A percentile compares a stretch with the other conserved stretches of the same genome.
Conservation (phyloP, 2,329 filamentous ascomycete genomes). For the Talaromyces sp. region DNA sequence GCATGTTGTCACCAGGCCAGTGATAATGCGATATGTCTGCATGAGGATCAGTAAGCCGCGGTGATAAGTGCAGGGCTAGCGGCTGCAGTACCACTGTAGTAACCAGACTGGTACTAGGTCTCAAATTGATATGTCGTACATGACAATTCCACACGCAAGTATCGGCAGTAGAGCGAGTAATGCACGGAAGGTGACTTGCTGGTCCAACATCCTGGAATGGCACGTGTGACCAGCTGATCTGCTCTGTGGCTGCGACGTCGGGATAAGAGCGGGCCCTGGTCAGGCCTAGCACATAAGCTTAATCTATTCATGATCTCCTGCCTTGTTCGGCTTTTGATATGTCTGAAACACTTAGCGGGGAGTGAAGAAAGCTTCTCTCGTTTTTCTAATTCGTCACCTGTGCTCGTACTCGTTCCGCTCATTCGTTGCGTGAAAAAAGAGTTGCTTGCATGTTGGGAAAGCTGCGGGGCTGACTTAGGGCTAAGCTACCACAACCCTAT, state of each 20-base stretch:
- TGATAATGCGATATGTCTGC: constrained; percentile 6
- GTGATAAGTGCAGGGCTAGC: background rate
- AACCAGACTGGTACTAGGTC: background rate
- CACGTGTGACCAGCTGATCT: constrained; percentile 11
- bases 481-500: background rate
- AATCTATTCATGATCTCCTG: background rate
- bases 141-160: too few species aligned
- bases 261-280: background rate
- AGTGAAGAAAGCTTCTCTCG: background rate
- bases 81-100: background rate
- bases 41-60: constrained; percentile 8
- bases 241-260: constrained; percentile 1
- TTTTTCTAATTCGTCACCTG: background rate
- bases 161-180: background rate
- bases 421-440: background rate
- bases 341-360: too few species aligned
- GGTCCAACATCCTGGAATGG: background rate
- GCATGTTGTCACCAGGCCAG: background rate
- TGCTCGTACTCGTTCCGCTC: background rate
- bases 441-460: background rate
- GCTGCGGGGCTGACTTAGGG: background rate
- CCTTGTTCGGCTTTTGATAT: background rate
- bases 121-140: background rate
- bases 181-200: background rate
- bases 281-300: background rate